Evolutionary conservation across 495 filamentous ascomycete species (phyloP).

Genomic region (Neurospora intermedia): DNA sequence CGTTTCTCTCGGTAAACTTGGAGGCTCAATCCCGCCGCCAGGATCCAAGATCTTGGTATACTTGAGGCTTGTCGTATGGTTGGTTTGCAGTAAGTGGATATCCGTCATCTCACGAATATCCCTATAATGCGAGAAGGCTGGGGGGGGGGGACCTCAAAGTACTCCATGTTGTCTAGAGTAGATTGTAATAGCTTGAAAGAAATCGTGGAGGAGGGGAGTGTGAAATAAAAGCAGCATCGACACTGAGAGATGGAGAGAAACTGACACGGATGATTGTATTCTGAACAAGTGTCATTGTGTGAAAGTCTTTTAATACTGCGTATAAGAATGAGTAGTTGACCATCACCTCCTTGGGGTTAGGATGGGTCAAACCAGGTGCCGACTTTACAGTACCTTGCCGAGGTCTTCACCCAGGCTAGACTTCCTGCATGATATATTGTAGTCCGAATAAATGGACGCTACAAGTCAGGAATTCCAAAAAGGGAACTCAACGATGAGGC

Average conservation of each 20-base stretch:
- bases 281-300: not conserved
- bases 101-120: not conserved
- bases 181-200: not conserved
- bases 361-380: not conserved
- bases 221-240: not conserved
- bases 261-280: not conserved
- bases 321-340: not conserved
- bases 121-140: not conserved
- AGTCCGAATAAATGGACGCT: not conserved
- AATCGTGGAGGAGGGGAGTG: not conserved
- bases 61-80: not conserved
- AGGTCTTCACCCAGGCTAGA: not conserved
- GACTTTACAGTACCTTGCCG: not conserved
- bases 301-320: not conserved
- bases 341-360: not conserved
- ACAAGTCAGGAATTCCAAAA: not conserved
- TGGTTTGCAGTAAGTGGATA: not conserved
- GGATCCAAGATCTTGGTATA: not conserved
- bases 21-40: not conserved
- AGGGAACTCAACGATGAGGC: not conserved
- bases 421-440: not conserved
- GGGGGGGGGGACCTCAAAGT: not conserved
- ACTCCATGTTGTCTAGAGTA: not conserved
- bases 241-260: not conserved
- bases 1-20: not conserved